These are phyloP conservation scores for Didymella lethalis DNA, from an alignment of 2,329 filamentous ascomycete genomes.

Conservation along the genomic window DNA sequence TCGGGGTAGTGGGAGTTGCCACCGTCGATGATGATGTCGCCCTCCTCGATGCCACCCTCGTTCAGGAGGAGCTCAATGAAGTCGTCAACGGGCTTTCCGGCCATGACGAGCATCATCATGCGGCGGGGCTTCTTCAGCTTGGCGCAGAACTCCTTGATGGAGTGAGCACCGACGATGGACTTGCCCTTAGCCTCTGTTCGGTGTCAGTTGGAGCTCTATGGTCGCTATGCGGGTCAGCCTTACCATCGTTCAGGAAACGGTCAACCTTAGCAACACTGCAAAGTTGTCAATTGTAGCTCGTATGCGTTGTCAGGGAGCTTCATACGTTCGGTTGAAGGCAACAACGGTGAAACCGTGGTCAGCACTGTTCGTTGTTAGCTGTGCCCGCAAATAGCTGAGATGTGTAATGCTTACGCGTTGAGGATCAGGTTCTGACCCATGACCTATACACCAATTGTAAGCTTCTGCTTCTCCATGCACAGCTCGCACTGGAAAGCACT, in stretches of 20 bases:
- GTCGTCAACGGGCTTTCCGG: constrained; percentile 95
- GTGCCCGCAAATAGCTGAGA: constrained; percentile 26
- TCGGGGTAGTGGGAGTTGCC: constrained; percentile 99
- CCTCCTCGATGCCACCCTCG: constrained; percentile 53
- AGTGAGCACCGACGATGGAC: constrained; percentile 92
- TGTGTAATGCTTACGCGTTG: constrained; percentile 55
- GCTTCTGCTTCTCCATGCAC: constrained; percentile 15
- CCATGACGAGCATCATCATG: constrained; percentile 99
- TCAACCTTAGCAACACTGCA: constrained; percentile 88
- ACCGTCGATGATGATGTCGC: constrained; percentile 99
- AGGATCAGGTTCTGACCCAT: constrained; percentile 65
- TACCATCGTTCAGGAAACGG: constrained; percentile 80
- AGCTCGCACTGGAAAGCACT: constrained; percentile 26
- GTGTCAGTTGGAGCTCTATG: constrained; percentile 34
- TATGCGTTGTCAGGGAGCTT: constrained; percentile 3
- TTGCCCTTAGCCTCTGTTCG: constrained; percentile 70
- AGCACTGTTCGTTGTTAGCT: constrained; percentile 50
- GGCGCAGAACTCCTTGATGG: constrained; percentile 89
- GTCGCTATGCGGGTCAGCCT: constrained; percentile 2
- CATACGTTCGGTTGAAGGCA: constrained; percentile 91
- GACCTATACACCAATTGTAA: constrained; percentile 40
- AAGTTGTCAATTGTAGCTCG: constrained; percentile 31
- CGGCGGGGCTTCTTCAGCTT: constrained; percentile 98
- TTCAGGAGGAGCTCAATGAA: constrained; percentile 93
- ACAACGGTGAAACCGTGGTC: constrained; percentile 86